Percentiles rank a stretch among this genome's conserved stretches.
These are phyloP conservation scores for Pecoramyces ruminantium DNA, from an alignment of 192 early-diverging fungal genomes.

Conservation along the genomic window DNA sequence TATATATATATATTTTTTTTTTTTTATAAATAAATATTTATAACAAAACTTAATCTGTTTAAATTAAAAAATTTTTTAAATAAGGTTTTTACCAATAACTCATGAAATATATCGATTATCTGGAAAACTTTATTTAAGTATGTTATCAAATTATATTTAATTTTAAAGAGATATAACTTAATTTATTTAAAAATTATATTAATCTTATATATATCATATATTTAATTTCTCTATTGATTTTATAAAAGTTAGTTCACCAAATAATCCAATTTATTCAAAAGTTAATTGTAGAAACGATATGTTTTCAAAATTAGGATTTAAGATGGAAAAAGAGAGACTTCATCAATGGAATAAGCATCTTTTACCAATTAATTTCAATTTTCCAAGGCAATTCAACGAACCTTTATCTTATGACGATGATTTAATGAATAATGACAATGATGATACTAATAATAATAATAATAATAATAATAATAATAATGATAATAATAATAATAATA, in stretches of 20 bases:
- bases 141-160: background rate
- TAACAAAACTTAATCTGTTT: too few relatives aligned
- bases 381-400: background rate
- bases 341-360: background rate
- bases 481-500: too few relatives aligned
- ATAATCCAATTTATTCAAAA: background rate
- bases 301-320: background rate
- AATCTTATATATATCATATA: background rate
- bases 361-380: background rate
- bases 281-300: background rate
- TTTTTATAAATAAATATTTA: too few relatives aligned
- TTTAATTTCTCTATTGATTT: too few relatives aligned
- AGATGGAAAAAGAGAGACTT: background rate
- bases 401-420: too few relatives aligned
- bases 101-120: background rate
- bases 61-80: too few relatives aligned
- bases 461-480: too few relatives aligned
- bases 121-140: background rate
- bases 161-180: too few relatives aligned
- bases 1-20: too few relatives aligned
- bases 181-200: background rate
- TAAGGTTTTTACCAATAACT: background rate
- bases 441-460: too few relatives aligned
- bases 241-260: background rate
- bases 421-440: too few relatives aligned